Conservation (phyloP, 805 yeast genomes). For the Candida sithepensis region DNA sequence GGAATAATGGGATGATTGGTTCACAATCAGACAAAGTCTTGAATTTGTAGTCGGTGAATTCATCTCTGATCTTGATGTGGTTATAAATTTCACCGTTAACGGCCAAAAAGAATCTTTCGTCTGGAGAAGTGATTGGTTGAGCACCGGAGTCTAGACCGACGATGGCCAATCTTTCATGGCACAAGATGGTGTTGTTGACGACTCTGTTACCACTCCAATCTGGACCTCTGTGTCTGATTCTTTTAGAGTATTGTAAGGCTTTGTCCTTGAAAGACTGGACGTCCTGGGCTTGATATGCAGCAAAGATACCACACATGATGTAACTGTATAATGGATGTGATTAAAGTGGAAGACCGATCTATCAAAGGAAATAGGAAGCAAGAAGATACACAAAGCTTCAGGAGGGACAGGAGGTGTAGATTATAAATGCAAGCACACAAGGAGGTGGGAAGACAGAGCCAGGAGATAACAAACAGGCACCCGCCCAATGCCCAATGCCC, state of each 20-base stretch:
- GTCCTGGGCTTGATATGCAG: constrained; percentile 80
- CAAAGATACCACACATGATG: constrained; percentile 96
- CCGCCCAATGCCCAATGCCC: too few species aligned
- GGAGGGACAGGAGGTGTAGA: neutral
- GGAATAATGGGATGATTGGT: constrained; percentile 89
- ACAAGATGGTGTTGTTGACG: constrained; percentile 76
- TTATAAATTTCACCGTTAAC: constrained; percentile 99
- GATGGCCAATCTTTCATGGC: constrained; percentile 95
- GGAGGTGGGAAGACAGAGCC: neutral
- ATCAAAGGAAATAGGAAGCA: neutral
- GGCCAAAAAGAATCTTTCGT: constrained; percentile 67
- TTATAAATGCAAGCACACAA: neutral
- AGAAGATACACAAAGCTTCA: neutral
- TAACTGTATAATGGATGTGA: neutral
- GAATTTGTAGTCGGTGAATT: constrained; percentile 69
- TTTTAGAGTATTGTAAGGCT: constrained; percentile 86
- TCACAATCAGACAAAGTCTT: constrained; percentile 94
- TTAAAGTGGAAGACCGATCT: neutral
- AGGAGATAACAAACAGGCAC: neutral
- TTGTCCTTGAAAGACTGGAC: constrained; percentile 77
- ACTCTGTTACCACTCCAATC: constrained; percentile 95
- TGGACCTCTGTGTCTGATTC: constrained; percentile 98
- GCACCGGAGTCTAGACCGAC: constrained; percentile 98
- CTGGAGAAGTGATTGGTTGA: constrained; percentile 87
- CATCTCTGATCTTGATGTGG: constrained; percentile 84